A percentile compares a stretch with the other conserved stretches of the same genome.
These are phyloP conservation scores for Fusarium humuli DNA, from an alignment of 2,329 filamentous ascomycete genomes.

Conservation along the genomic window DNA sequence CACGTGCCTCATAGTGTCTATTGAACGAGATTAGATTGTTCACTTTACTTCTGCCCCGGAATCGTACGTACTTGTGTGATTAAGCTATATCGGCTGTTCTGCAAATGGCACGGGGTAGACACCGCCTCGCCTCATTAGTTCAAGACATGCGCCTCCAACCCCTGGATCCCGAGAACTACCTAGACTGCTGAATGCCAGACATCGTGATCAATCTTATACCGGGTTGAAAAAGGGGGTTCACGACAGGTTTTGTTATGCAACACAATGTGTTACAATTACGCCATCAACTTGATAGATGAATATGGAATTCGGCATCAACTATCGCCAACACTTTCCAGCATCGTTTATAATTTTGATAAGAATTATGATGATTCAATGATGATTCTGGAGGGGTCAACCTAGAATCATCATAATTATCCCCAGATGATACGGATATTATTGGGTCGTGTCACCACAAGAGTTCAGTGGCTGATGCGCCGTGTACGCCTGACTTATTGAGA, in stretches of 20 bases:
- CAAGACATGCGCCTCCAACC: constrained; percentile 3
- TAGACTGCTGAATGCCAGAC: constrained; percentile 4
- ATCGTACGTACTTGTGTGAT: constrained; percentile 25
- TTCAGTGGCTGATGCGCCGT: no score
- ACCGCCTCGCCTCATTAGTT: constrained; percentile 17
- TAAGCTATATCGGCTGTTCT: constrained; percentile 24
- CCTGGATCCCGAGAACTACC: neutral
- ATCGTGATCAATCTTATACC: constrained; percentile 2
- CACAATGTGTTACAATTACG: constrained; percentile 8
- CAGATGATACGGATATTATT: no score
- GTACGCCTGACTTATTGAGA: no score
- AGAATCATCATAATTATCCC: neutral
- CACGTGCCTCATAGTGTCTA: constrained; percentile 41
- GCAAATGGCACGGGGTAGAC: constrained; percentile 13
- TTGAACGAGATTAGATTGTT: constrained; percentile 21
- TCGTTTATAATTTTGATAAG: neutral
- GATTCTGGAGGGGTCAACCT: no score
- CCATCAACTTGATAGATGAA: neutral
- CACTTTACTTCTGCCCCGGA: constrained; percentile 17
- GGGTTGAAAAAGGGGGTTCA: constrained; percentile 17
- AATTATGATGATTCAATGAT: neutral
- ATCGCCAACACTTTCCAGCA: constrained; percentile 1
- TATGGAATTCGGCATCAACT: neutral
- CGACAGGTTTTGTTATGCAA: neutral
- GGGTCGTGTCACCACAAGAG: no score